Conservation (phyloP, 768 basidiomycete species). For the Panaeolus papilionaceus region DNA sequence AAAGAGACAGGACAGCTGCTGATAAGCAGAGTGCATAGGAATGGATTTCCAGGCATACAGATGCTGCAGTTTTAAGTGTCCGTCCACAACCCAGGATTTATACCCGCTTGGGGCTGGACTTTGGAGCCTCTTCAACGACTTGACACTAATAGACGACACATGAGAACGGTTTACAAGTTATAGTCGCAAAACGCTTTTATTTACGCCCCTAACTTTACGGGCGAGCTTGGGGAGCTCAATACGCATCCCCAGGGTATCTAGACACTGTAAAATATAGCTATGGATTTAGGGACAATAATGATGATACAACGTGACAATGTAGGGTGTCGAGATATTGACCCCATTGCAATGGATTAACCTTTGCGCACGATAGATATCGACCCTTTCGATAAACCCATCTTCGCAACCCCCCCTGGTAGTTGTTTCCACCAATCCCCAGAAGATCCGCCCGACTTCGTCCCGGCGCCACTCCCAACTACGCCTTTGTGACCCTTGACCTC, state of each 20-base stretch:
- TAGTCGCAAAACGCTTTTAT: background rate
- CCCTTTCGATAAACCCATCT: background rate
- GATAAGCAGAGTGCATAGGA: background rate
- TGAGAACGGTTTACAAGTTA: background rate
- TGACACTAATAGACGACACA: background rate
- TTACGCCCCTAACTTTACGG: background rate
- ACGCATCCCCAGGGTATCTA: background rate
- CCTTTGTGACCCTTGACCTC: constrained; percentile 7
- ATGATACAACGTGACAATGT: background rate
- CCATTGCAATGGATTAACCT: constrained; percentile 5
- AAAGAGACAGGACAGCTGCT: background rate
- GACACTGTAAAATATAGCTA: background rate
- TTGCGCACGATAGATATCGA: constrained; percentile 9
- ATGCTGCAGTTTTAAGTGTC: background rate
- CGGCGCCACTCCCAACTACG: constrained; percentile 1
- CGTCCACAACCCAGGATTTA: background rate
- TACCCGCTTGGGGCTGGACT: background rate
- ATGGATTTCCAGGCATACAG: background rate
- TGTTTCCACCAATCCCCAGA: constrained; percentile 10
- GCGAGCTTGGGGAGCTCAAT: background rate
- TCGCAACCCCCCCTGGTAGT: background rate
- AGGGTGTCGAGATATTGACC: background rate
- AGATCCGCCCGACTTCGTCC: constrained; percentile 9
- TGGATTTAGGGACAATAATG: background rate
- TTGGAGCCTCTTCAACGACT: background rate